Evolutionary conservation across 441 rosid genomes (phyloP).

Genomic region (Francoa sonchifolia): DNA sequence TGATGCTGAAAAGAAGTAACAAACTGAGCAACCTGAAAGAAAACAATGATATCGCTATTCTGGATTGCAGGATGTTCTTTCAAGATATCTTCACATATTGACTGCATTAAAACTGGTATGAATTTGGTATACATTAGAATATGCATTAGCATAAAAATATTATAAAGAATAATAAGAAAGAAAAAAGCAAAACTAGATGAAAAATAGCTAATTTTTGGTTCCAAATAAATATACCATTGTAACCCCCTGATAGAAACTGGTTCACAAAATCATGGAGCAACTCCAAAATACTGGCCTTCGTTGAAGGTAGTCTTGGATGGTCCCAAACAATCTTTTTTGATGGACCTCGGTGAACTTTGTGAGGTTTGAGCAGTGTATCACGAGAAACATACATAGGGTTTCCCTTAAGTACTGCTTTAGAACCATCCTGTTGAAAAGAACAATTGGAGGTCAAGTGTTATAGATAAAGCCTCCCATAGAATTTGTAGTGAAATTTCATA

Average conservation of each 20-base stretch:
- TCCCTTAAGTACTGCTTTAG: constrained; percentile 60
- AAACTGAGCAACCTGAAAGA: constrained; percentile 80
- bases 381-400: constrained; percentile 39
- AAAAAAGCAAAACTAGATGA: constrained; percentile 4
- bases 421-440: constrained; percentile 58
- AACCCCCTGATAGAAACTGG: constrained; percentile 79
- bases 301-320: constrained; percentile 39
- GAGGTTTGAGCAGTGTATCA: constrained; percentile 32
- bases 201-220: too few relatives aligned
- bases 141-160: constrained; percentile 10
- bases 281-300: constrained; percentile 41
- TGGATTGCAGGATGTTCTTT: constrained; percentile 84
- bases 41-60: constrained; percentile 55
- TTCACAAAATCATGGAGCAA: constrained; percentile 69
- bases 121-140: constrained; percentile 14
- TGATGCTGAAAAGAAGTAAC: constrained; percentile 72
- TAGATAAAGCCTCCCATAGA: constrained; percentile 6
- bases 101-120: constrained; percentile 71
- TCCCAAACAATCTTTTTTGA: constrained; percentile 57
- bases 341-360: constrained; percentile 33
- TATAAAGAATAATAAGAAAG: constrained; percentile 1
- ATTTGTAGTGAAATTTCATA: constrained; percentile 18
- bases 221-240: constrained; percentile 62
- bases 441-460: constrained; percentile 6
- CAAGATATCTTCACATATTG: constrained; percentile 69